Evolutionary conservation across 2,329 filamentous ascomycete species (phyloP).

Genomic region (Venturia nashicola): DNA sequence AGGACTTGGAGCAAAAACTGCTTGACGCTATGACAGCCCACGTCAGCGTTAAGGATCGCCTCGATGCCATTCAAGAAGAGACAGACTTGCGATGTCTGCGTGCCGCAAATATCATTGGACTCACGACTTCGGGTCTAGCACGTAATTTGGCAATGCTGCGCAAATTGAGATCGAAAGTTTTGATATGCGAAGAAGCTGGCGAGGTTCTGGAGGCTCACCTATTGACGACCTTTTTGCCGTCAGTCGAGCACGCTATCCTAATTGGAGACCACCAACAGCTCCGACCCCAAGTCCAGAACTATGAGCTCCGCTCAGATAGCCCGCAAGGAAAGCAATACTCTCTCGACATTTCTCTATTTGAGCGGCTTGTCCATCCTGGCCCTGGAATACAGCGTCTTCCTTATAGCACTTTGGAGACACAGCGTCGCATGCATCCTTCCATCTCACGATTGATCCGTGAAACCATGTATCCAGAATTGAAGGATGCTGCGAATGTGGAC

Average conservation of each 20-base stretch:
- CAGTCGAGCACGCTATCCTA: conserved; percentile 47
- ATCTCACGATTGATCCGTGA: conserved; percentile 47
- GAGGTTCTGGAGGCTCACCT: conserved; percentile 55
- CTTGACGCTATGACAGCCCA: conserved; percentile 19
- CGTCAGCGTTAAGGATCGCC: conserved; percentile 26
- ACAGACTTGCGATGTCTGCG: conserved; percentile 2
- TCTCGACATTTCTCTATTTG: conserved; percentile 49
- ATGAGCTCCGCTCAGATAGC: conserved; percentile 19
- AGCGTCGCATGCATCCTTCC: conserved; percentile 53
- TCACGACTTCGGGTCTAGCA: conserved; percentile 9
- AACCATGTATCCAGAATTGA: conserved; percentile 44
- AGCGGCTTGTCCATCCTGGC: conserved; percentile 36
- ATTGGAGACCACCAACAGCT: conserved; percentile 55
- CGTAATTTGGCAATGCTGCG: conserved; percentile 32
- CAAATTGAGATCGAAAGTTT: conserved; percentile 39
- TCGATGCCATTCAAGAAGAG: conserved; percentile 10
- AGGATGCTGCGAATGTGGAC: conserved; percentile 33
- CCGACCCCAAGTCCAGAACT: conserved; percentile 45
- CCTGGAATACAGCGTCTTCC: conserved; percentile 9
- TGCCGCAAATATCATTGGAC: conserved; percentile 4
- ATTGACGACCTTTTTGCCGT: conserved; percentile 46
- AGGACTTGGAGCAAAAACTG: not conserved
- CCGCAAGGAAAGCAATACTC: conserved; percentile 1
- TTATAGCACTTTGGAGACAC: conserved; percentile 18
- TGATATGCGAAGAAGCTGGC: conserved; percentile 57